phyloP scores from a whole-genome alignment of 2,329 filamentous ascomycete genomes.

The Cercospora sesami region DNA sequence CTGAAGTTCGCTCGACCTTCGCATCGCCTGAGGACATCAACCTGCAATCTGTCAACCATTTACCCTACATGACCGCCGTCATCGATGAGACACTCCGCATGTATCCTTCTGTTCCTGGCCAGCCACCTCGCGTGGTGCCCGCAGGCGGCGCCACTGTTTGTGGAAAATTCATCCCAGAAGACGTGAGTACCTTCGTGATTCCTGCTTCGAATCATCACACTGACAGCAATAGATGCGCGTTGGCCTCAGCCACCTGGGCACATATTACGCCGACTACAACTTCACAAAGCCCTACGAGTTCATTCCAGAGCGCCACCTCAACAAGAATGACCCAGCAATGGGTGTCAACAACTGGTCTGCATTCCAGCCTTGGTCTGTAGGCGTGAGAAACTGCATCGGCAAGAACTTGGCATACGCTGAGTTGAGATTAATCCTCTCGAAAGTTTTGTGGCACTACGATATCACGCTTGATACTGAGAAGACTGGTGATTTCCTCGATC shows the following conservation, averaged over 20 bases:
- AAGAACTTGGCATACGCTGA: slow-evolving; percentile 33
- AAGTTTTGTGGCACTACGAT: slow-evolving; percentile 39
- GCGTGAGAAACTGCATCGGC: slow-evolving; percentile 32
- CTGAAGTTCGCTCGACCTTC: neutral
- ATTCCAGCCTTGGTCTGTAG: slow-evolving; percentile 37
- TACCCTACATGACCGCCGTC: neutral
- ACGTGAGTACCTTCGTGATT: neutral
- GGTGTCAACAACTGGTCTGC: slow-evolving; percentile 36
- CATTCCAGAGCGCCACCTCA: slow-evolving; percentile 40
- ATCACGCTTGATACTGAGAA: neutral
- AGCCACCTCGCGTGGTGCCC: neutral
- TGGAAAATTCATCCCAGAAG: neutral
- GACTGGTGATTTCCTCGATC: neutral
- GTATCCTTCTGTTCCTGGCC: neutral
- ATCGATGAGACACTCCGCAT: neutral
- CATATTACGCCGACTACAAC: slow-evolving; percentile 10
- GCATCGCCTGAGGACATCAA: neutral
- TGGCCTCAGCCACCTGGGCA: slow-evolving; percentile 8
- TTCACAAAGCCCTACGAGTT: slow-evolving; percentile 28
- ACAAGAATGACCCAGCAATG: slow-evolving; percentile 30
- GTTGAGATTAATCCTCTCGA: neutral
- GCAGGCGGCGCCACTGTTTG: neutral
- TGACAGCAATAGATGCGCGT: slow-evolving; percentile 31
- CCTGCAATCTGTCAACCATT: neutral
- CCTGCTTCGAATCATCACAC: neutral